Conservation (phyloP, 1,284 basidiomycete species). For the Coriolopsis trogii region DNA sequence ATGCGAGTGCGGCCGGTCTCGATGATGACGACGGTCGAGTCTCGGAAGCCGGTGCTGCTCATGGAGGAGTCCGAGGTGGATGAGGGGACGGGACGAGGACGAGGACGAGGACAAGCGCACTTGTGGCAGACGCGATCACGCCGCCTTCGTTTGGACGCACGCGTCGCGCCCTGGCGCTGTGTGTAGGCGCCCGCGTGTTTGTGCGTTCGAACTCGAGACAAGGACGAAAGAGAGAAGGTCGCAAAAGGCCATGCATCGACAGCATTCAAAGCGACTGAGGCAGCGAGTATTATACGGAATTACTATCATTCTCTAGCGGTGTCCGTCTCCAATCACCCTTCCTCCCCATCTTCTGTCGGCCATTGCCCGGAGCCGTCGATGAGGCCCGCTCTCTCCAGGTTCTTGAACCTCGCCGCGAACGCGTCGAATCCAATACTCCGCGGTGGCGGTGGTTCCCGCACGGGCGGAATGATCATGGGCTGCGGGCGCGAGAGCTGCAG, state of each 20-base stretch:
- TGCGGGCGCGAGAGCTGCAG: conserved; percentile 27
- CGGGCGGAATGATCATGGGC: conserved; percentile 13
- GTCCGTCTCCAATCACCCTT: no score
- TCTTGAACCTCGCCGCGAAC: conserved; percentile 22
- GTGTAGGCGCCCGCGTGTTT: conserved; percentile 8
- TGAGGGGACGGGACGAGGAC: no score
- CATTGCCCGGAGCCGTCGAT: conserved; percentile 27
- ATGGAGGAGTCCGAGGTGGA: conserved; percentile 21
- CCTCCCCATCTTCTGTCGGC: conserved; percentile 15
- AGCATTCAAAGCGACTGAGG: neutral
- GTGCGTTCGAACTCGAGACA: neutral
- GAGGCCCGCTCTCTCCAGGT: conserved; percentile 24
- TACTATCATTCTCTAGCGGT: neutral
- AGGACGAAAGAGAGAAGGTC: neutral
- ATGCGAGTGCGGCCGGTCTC: conserved; percentile 75
- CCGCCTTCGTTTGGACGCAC: no score
- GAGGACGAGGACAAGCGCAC: neutral
- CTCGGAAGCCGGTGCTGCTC: conserved; percentile 66
- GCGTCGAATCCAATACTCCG: conserved; percentile 25
- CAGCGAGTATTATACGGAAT: neutral
- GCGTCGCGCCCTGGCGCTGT: no score
- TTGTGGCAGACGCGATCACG: conserved; percentile 9
- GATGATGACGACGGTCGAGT: conserved; percentile 80
- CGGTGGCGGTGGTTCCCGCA: conserved; percentile 16
- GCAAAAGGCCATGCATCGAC: neutral